phyloP scores from a whole-genome alignment of 164 flowering plant species.

The Tetrastigma voinierianum region DNA sequence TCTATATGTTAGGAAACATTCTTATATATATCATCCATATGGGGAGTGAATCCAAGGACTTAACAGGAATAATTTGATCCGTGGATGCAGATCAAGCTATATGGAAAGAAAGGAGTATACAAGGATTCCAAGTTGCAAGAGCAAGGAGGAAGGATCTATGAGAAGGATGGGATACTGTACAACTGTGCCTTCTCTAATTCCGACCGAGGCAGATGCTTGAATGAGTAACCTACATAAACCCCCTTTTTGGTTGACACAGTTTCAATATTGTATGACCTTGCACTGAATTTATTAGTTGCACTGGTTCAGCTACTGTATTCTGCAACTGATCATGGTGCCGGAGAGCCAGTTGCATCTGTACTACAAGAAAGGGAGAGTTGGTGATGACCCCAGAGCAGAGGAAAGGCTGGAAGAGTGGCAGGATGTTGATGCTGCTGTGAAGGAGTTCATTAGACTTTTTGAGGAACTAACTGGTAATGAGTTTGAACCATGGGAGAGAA shows the following conservation, averaged over 20 bases:
- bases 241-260: not conserved
- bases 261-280: not conserved
- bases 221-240: slow-evolving; percentile 38
- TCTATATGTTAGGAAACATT: not conserved
- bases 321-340: slow-evolving; percentile 66
- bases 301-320: slow-evolving; percentile 54
- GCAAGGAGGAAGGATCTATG: slow-evolving; percentile 66
- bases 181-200: slow-evolving; percentile 70
- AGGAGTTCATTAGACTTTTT: slow-evolving; percentile 62
- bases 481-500: slow-evolving; percentile 85
- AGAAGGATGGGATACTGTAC: slow-evolving; percentile 77
- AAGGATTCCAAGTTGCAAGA: slow-evolving; percentile 66
- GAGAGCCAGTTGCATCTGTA: slow-evolving; percentile 55
- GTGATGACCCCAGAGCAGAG: slow-evolving; percentile 61
- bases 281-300: not conserved
- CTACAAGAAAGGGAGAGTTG: slow-evolving; percentile 63
- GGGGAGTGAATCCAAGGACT: not conserved
- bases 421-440: slow-evolving; percentile 37
- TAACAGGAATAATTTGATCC: not conserved
- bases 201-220: slow-evolving; percentile 49
- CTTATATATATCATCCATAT: not conserved
- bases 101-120: slow-evolving; percentile 72
- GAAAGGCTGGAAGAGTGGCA: slow-evolving; percentile 69
- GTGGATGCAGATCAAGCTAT: slow-evolving; percentile 61
- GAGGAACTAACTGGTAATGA: slow-evolving; percentile 75